Evolutionary conservation across 2,329 filamentous ascomycete genomes (phyloP).

Genomic region (Claviceps purpurea): DNA sequence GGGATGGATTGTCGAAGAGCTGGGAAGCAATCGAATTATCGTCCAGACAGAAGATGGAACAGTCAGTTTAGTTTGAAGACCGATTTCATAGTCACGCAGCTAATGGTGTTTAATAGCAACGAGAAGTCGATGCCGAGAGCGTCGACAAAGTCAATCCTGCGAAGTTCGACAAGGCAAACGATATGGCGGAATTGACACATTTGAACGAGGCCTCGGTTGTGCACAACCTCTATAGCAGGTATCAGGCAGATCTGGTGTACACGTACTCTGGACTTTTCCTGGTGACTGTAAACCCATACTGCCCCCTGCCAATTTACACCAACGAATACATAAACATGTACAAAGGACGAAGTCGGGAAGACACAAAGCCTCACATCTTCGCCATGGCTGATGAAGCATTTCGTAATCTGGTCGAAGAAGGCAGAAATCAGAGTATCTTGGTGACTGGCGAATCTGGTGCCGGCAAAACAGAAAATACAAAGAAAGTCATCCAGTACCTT

Average conservation of each 20-base stretch:
- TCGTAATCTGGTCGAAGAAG: slow-evolving; percentile 87
- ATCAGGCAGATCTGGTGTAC: slow-evolving; percentile 92
- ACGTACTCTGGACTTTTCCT: slow-evolving; percentile 96
- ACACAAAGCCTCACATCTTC: slow-evolving; percentile 94
- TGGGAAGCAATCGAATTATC: slow-evolving; percentile 52
- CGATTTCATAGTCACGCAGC: background rate
- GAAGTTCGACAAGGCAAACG: slow-evolving; percentile 98
- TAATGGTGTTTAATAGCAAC: slow-evolving; percentile 45
- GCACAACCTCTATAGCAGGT: slow-evolving; percentile 89
- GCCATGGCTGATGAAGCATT: slow-evolving; percentile 97
- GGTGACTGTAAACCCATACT: slow-evolving; percentile 95
- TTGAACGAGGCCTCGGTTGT: slow-evolving; percentile 96
- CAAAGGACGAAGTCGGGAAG: slow-evolving; percentile 77
- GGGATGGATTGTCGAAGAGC: slow-evolving; percentile 80
- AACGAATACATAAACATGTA: slow-evolving; percentile 99
- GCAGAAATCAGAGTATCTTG: slow-evolving; percentile 90
- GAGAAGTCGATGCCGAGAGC: slow-evolving; percentile 70
- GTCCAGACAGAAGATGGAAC: slow-evolving; percentile 91
- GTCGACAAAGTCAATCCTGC: slow-evolving; percentile 99
- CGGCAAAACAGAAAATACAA: slow-evolving; percentile 97
- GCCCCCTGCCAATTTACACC: slow-evolving; percentile 83
- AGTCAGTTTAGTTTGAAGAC: slow-evolving; percentile 35
- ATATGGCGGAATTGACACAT: slow-evolving; percentile 98
- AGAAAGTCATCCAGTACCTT: slow-evolving; percentile 98
- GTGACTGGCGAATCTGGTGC: slow-evolving; percentile 97